Base-by-base conservation (phyloP, 352 stramenopile genomes). In the Stephanocyclus meneghinianus region DNA sequence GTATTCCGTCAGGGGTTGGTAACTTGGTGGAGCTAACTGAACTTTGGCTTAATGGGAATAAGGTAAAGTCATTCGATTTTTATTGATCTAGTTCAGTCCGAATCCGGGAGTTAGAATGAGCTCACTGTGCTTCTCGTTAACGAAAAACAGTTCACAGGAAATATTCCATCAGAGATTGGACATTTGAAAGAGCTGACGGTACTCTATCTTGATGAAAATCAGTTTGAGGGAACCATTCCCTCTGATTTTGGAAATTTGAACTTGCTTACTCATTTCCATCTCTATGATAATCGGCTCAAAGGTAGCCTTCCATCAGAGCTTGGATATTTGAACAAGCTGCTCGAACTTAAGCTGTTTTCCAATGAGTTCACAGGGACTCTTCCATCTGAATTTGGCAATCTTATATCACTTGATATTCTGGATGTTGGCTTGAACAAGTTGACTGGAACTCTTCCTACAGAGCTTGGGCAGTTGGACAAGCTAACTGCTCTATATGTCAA, bases 391-490 rank as follows among this genome's bases (percentile, higher is more conserved):
- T 76, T 87, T 65, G 67, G 51, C 8, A 79, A 80, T 63, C 57
- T 53, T 60, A 66, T 68, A 66, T 60, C 73, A 13, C 56, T 69
- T 26, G n/a, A 53, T 2, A 29, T 42, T 29, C 15, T 75, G 1
- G 15, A 71, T 18, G 5, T 77, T 32, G 21, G 82, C 0, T 75
- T 67, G 35, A 66, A 83, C 29, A 80, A 80, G 40, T 21, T 67
- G 16, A 53, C 75, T 29, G 83, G 83, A 18, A 60, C 45, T 7
- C 71, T 89, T 44, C 80, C 83, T 16, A 59, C 47, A 18, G 68
- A 82, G 64, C 48, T 86, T 16, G 68, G 45, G n/a, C 13, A 53
- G 3, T 21, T 40, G 35, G 7, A 40, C 35, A 40, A 40, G 7
- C 35, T 40, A 40, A 40, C 35, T 8, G 35, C 3, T 9, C 35